Percentiles rank a stretch among this genome's conserved stretches.
Conservation (phyloP, 768 basidiomycete genomes). For the Trametes cubensis region DNA sequence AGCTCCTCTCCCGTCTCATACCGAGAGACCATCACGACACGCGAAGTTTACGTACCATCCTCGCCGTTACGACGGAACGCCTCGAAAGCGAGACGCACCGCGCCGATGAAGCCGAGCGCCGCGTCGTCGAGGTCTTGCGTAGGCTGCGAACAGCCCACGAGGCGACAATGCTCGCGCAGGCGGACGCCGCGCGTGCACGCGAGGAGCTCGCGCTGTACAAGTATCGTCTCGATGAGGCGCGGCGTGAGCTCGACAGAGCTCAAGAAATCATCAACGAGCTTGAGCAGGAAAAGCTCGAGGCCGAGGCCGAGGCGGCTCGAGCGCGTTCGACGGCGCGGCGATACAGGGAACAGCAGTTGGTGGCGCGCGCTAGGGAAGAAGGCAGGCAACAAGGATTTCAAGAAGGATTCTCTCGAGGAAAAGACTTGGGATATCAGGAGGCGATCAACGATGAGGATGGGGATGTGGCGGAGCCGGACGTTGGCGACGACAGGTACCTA, state of each 20-base stretch:
- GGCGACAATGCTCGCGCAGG: conserved; percentile 53
- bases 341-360: conserved; percentile 54
- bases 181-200: conserved; percentile 55
- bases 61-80: conserved; percentile 38
- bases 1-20: conserved; percentile 29
- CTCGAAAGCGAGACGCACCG: conserved; percentile 55
- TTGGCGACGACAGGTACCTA: conserved; percentile 1
- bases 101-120: conserved; percentile 58
- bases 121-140: conserved; percentile 48
- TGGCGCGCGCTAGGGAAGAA: conserved; percentile 63
- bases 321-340: conserved; percentile 55
- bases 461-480: background rate
- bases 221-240: conserved; percentile 62
- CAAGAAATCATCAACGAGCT: conserved; percentile 64
- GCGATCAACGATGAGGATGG: conserved; percentile 14
- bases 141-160: conserved; percentile 63
- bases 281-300: conserved; percentile 58
- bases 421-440: conserved; percentile 45
- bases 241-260: conserved; percentile 67
- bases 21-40: conserved; percentile 27
- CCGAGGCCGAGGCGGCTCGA: conserved; percentile 64
- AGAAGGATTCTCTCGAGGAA: conserved; percentile 56
- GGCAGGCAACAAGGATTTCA: conserved; percentile 63
- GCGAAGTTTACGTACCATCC: conserved; percentile 26
- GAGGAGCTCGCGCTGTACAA: conserved; percentile 67